A percentile compares a stretch with the other conserved stretches of the same genome.
phyloP scores from a whole-genome alignment of 2,329 filamentous ascomycete genomes.

The Fusarium goolgardi region DNA sequence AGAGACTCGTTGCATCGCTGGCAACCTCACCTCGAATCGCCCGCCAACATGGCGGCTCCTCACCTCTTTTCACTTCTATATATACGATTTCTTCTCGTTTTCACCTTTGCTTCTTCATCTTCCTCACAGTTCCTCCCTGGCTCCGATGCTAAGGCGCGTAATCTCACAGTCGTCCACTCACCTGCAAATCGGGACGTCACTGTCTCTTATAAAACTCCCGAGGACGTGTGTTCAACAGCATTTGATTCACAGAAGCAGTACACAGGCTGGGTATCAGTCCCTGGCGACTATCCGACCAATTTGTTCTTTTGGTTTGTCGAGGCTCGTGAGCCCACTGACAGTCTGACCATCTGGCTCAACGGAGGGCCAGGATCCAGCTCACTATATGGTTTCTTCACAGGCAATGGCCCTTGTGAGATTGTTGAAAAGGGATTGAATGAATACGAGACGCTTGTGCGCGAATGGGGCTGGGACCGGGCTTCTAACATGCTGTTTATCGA shows the following conservation, averaged over 20 bases:
- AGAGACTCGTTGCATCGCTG: slow-evolving; percentile 6
- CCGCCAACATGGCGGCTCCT: slow-evolving; percentile 31
- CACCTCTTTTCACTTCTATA: slow-evolving; percentile 15
- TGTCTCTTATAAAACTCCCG: slow-evolving; percentile 73
- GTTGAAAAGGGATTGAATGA: slow-evolving; percentile 60
- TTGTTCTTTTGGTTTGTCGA: slow-evolving; percentile 65
- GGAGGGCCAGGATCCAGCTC: slow-evolving; percentile 74
- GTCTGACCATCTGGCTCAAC: slow-evolving; percentile 72
- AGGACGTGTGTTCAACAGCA: slow-evolving; percentile 72
- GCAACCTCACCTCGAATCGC: background rate
- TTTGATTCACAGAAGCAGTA: slow-evolving; percentile 75
- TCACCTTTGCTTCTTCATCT: slow-evolving; percentile 31
- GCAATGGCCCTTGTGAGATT: slow-evolving; percentile 66
- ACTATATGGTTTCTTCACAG: slow-evolving; percentile 72
- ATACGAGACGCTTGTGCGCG: slow-evolving; percentile 66
- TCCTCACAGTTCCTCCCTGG: slow-evolving; percentile 52
- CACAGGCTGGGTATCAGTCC: slow-evolving; percentile 74
- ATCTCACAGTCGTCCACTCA: slow-evolving; percentile 68
- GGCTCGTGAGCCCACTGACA: slow-evolving; percentile 56
- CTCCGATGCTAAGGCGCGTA: slow-evolving; percentile 48
- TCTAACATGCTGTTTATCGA: slow-evolving; percentile 69
- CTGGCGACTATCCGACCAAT: slow-evolving; percentile 64
- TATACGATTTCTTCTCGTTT: slow-evolving; percentile 32
- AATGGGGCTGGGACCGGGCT: slow-evolving; percentile 73
- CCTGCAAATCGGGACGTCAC: slow-evolving; percentile 72